Evolutionary conservation across 2,329 filamentous ascomycete species (phyloP).

Genomic region (Fusarium pseudonygamai): DNA sequence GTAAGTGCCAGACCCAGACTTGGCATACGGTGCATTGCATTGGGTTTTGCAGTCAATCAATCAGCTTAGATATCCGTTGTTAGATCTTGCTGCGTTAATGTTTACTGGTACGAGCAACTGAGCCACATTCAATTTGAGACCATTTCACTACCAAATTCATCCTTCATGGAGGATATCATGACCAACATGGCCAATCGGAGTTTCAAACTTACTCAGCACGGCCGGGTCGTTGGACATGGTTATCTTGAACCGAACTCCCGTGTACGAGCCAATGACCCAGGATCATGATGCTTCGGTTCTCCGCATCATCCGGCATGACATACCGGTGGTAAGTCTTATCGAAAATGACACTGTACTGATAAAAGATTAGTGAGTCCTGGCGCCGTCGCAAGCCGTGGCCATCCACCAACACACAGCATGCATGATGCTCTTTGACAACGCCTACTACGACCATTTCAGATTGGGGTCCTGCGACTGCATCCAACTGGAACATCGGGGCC

Average conservation of each 20-base stretch:
- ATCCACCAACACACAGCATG: constrained; percentile 20
- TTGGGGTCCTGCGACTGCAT: neutral
- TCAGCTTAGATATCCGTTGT: constrained; percentile 44
- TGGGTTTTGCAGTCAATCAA: constrained; percentile 36
- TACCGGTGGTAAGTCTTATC: neutral
- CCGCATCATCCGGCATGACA: constrained; percentile 4
- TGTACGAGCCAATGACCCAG: neutral
- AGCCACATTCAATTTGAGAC: constrained; percentile 36
- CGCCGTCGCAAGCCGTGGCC: constrained; percentile 27
- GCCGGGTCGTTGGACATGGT: neutral
- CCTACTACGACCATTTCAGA: neutral
- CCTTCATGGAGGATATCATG: neutral
- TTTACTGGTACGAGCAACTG: constrained; percentile 9
- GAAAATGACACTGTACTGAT: constrained; percentile 25
- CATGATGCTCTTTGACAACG: neutral
- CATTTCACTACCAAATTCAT: constrained; percentile 5
- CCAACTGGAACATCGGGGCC: neutral
- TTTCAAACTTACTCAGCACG: neutral
- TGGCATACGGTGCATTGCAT: constrained; percentile 24
- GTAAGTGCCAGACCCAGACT: constrained; percentile 1
- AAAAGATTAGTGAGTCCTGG: neutral
- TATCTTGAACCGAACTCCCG: neutral
- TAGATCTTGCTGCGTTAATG: constrained; percentile 4
- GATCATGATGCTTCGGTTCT: constrained; percentile 1
- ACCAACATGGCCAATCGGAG: neutral